phyloP scores from a whole-genome alignment of 306 rosid species.

The Lathyrus aphaca region DNA sequence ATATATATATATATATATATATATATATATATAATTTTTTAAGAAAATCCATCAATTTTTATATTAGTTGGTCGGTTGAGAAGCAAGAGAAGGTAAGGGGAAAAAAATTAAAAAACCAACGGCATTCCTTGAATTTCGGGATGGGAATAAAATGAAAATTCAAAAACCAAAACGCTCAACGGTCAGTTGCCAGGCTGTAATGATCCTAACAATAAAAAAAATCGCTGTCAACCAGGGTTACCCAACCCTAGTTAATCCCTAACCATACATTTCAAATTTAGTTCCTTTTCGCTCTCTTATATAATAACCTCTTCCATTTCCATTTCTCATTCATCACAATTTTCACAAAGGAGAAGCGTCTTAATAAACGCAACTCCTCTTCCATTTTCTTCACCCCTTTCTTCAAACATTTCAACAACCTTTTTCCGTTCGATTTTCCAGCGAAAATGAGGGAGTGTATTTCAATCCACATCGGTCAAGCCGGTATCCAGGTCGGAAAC shows the following conservation, averaged over 20 bases:
- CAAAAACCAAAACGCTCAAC: not conserved
- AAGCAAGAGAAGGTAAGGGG: too few species aligned
- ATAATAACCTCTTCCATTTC: constrained; percentile 1
- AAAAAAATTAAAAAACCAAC: too few species aligned
- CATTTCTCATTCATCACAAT: not conserved
- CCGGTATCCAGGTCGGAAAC: constrained; percentile 87
- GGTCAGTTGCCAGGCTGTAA: not conserved
- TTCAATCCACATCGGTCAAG: constrained; percentile 85
- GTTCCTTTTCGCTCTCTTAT: constrained; percentile 1
- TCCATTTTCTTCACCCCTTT: not conserved
- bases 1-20: too few species aligned
- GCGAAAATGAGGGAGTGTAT: constrained; percentile 86
- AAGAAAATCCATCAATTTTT: too few species aligned
- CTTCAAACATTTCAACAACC: not conserved
- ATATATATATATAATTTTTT: too few species aligned
- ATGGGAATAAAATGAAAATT: not conserved
- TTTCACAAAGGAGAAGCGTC: constrained; percentile 53
- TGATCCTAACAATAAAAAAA: not conserved
- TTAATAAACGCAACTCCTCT: constrained; percentile 63
- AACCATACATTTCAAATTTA: constrained; percentile 50
- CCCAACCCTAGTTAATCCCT: constrained; percentile 42
- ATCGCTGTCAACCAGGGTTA: constrained; percentile 43
- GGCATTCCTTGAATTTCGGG: not conserved
- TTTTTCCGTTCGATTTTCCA: not conserved
- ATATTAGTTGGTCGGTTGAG: too few species aligned